phyloP scores from a whole-genome alignment of 2,329 filamentous ascomycete species.

The Didymella segeticola region DNA sequence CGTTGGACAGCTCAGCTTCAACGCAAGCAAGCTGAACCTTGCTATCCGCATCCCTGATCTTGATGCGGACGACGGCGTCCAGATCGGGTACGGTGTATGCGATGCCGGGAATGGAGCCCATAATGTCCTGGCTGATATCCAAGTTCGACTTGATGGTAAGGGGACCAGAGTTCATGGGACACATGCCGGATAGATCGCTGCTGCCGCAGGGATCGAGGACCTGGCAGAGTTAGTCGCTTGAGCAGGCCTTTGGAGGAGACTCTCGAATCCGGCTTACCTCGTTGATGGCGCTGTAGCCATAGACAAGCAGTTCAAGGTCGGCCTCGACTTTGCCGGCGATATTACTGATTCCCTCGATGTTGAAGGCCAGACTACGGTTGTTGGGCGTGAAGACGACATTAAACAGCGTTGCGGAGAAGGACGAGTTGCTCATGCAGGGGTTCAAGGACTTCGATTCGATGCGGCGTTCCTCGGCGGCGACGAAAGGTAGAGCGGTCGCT shows the following conservation, averaged over 20 bases:
- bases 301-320: constrained; percentile 77
- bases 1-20: constrained; percentile 86
- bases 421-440: constrained; percentile 82
- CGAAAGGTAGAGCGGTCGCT: constrained; percentile 54
- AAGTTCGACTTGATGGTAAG: constrained; percentile 79
- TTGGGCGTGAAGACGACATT: constrained; percentile 79
- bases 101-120: constrained; percentile 76
- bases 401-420: constrained; percentile 89
- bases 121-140: constrained; percentile 60
- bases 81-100: constrained; percentile 90
- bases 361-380: constrained; percentile 75
- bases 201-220: constrained; percentile 77
- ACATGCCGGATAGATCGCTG: constrained; percentile 73
- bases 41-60: constrained; percentile 74
- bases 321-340: constrained; percentile 84
- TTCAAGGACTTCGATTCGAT: constrained; percentile 85
- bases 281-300: constrained; percentile 78
- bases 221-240: too few species aligned
- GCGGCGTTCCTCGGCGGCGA: constrained; percentile 65
- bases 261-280: too few species aligned
- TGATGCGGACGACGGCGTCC: constrained; percentile 82
- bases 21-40: constrained; percentile 79
- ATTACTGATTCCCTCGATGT: constrained; percentile 81
- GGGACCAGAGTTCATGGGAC: constrained; percentile 87
- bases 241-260: too few species aligned